phyloP scores from a whole-genome alignment of 495 filamentous ascomycete genomes.

The Penicillium parvum region DNA sequence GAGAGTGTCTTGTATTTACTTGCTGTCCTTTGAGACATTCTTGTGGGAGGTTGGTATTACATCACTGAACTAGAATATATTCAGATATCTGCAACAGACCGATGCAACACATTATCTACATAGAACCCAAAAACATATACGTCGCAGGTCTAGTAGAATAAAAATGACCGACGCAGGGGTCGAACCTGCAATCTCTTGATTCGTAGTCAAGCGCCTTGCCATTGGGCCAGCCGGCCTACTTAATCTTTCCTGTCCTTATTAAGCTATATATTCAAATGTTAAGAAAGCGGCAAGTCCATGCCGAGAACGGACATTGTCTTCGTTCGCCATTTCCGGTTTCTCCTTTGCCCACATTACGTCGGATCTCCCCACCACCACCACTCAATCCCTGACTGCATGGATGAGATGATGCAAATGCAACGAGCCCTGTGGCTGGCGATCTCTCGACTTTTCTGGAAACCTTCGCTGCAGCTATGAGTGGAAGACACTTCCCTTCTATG shows the following conservation, averaged over 20 bases:
- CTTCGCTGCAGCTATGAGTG: constrained; percentile 28
- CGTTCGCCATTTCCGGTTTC: constrained; percentile 1
- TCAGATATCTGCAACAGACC: too few species aligned
- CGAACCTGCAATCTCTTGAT: constrained; percentile 57
- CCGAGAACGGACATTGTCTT: too few species aligned
- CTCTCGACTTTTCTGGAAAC: constrained; percentile 17
- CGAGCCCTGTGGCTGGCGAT: constrained; percentile 12
- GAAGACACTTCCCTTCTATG: too few species aligned
- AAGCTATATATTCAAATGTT: neutral
- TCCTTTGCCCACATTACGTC: constrained; percentile 9
- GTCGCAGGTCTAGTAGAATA: too few species aligned
- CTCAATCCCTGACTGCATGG: neutral
- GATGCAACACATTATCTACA: too few species aligned
- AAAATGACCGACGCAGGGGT: constrained; percentile 42
- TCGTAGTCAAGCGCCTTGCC: constrained; percentile 72
- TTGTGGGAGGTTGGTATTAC: constrained; percentile 8
- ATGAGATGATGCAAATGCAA: too few species aligned
- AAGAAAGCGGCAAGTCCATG: constrained; percentile 1
- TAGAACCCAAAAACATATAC: too few species aligned
- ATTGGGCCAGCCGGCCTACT: constrained; percentile 54
- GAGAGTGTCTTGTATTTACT: too few species aligned
- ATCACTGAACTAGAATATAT: constrained; percentile 4
- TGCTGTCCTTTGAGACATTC: constrained; percentile 6
- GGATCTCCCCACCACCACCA: neutral
- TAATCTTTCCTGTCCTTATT: neutral